These are phyloP conservation scores for Melocanna baccifera DNA, from an alignment of 176 grass and related monocot genomes.

Conservation along the genomic window DNA sequence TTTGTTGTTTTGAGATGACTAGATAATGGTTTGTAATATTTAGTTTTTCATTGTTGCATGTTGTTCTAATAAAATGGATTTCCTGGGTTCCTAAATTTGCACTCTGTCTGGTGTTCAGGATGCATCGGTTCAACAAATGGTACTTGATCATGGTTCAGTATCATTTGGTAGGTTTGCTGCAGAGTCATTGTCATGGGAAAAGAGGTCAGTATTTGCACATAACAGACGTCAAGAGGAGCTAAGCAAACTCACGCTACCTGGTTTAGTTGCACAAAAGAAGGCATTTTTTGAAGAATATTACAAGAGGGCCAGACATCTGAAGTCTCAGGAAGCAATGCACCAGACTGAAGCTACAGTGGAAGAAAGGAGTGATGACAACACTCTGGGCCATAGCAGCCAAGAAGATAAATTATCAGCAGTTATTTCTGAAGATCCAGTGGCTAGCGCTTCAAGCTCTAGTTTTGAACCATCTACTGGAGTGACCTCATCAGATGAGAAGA, in stretches of 20 bases:
- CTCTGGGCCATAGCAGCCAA: not conserved
- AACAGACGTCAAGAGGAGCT: slow-evolving; percentile 75
- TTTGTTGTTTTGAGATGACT: not conserved
- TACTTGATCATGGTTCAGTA: slow-evolving; percentile 64
- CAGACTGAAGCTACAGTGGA: slow-evolving; percentile 24
- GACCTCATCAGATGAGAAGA: slow-evolving; percentile 34
- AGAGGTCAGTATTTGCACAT: slow-evolving; percentile 59
- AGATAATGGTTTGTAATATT: not conserved
- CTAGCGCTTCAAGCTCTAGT: slow-evolving; percentile 15
- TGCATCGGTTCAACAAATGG: slow-evolving; percentile 54
- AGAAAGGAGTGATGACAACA: not conserved
- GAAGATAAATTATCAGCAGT: not conserved
- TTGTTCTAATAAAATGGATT: not conserved
- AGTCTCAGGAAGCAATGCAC: slow-evolving; percentile 34
- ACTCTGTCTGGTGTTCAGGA: slow-evolving; percentile 38
- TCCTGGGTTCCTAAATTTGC: not conserved
- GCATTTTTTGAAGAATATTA: slow-evolving; percentile 94
- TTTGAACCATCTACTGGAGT: slow-evolving; percentile 20
- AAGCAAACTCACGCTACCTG: slow-evolving; percentile 52
- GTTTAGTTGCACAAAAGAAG: slow-evolving; percentile 85
- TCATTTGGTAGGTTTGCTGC: slow-evolving; percentile 77
- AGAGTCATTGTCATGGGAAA: slow-evolving; percentile 81
- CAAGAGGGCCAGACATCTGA: slow-evolving; percentile 49
- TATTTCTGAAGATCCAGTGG: slow-evolving; percentile 21
- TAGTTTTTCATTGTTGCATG: not conserved